Evolutionary conservation across 2,329 filamentous ascomycete species (phyloP).

Genomic region (Chaetomium sp.): DNA sequence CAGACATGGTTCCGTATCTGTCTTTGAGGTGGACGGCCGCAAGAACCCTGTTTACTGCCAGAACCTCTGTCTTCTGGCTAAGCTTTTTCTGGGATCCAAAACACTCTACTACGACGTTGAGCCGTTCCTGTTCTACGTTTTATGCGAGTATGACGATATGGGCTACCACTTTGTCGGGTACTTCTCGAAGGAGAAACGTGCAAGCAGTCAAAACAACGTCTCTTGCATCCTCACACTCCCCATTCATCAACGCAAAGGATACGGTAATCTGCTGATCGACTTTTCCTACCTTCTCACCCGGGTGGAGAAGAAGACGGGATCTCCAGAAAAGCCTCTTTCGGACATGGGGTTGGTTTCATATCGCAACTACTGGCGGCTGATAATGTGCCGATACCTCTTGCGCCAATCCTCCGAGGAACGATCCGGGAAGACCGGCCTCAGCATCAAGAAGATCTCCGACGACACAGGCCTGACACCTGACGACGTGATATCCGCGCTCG

Average conservation of each 20-base stretch:
- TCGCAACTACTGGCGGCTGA: constrained; percentile 90
- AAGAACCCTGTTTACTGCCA: constrained; percentile 99
- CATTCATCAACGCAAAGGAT: constrained; percentile 94
- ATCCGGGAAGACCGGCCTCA: constrained; percentile 43
- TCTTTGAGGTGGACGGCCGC: constrained; percentile 95
- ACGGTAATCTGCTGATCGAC: constrained; percentile 93
- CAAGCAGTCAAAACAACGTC: constrained; percentile 92
- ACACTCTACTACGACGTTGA: constrained; percentile 98
- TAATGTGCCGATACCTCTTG: constrained; percentile 78
- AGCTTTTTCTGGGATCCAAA: constrained; percentile 97
- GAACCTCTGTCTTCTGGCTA: constrained; percentile 90
- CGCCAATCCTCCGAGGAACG: constrained; percentile 40
- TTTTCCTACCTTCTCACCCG: constrained; percentile 95
- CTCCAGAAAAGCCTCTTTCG: constrained; percentile 92
- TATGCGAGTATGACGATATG: constrained; percentile 85
- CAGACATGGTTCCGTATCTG: constrained; percentile 79
- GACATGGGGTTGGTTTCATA: constrained; percentile 98
- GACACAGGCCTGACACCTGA: constrained; percentile 93
- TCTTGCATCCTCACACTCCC: constrained; percentile 94
- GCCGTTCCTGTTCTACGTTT: constrained; percentile 93
- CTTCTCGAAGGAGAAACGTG: constrained; percentile 96
- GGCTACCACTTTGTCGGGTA: constrained; percentile 99
- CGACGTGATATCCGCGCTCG: constrained; percentile 89
- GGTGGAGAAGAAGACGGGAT: constrained; percentile 88
- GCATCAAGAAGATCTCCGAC: constrained; percentile 66